Evolutionary conservation across 1,284 basidiomycete genomes (phyloP).

Genomic region (Papiliotrema terrestris): DNA sequence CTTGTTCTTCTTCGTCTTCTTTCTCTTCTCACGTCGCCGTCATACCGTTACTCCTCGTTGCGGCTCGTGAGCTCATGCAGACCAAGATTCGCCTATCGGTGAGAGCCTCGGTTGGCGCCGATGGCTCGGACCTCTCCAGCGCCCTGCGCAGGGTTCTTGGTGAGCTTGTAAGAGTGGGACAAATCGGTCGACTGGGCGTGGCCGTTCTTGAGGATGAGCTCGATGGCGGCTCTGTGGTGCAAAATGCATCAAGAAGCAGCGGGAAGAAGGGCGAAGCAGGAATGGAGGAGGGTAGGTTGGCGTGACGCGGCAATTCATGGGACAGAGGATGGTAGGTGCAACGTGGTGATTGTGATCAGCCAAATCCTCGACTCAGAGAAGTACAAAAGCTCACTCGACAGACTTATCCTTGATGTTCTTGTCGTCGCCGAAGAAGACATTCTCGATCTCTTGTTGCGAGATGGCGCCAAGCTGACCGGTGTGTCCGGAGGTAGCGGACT

Average conservation of each 20-base stretch:
- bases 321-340: no score
- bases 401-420: slow-evolving; percentile 46
- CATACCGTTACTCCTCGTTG: neutral
- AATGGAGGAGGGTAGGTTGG: neutral
- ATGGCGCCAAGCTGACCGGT: slow-evolving; percentile 39
- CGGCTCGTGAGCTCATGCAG: no score
- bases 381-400: slow-evolving; percentile 33
- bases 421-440: slow-evolving; percentile 42
- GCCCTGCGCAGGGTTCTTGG: slow-evolving; percentile 41
- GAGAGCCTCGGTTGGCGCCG: slow-evolving; percentile 19
- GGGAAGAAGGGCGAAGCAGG: neutral
- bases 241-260: neutral
- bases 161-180: slow-evolving; percentile 24
- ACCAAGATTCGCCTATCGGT: slow-evolving; percentile 16
- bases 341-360: no score
- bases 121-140: slow-evolving; percentile 23
- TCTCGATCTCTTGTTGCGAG: slow-evolving; percentile 44
- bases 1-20: no score
- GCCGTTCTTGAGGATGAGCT: slow-evolving; percentile 42
- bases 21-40: neutral
- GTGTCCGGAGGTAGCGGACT: slow-evolving; percentile 38
- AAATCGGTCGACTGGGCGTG: slow-evolving; percentile 28
- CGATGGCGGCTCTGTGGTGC: slow-evolving; percentile 38
- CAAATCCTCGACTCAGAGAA: no score
- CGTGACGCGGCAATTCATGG: neutral